Percentiles rank a stretch among this genome's conserved stretches.
Conservation (phyloP, 495 filamentous ascomycete genomes). For the Lasiosphaeria hispida region DNA sequence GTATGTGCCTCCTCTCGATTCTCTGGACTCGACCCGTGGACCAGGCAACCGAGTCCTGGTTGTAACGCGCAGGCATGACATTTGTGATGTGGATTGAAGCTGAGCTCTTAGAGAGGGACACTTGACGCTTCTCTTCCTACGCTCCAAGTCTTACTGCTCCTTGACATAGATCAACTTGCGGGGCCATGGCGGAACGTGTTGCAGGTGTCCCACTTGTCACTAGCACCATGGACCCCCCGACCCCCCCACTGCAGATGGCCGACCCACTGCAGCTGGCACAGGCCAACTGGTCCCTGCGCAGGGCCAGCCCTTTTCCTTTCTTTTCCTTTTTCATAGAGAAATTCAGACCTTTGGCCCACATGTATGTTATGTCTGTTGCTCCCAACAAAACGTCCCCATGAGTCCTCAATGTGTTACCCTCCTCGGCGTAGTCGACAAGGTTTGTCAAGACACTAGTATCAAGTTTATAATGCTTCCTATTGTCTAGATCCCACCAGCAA, state of each 20-base stretch:
- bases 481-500: constrained; percentile 33
- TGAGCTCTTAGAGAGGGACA: background rate
- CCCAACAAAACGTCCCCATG: too few species aligned
- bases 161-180: constrained; percentile 30
- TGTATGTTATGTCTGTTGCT: too few species aligned
- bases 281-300: too few species aligned
- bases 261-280: too few species aligned
- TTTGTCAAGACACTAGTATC: constrained; percentile 28
- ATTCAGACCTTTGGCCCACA: too few species aligned
- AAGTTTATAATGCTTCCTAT: constrained; percentile 35
- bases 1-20: constrained; percentile 1
- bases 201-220: too few species aligned
- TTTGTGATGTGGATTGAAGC: constrained; percentile 12
- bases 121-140: constrained; percentile 17
- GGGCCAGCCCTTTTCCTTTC: too few species aligned
- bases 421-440: constrained; percentile 27
- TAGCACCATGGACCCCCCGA: too few species aligned
- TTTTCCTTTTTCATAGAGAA: too few species aligned
- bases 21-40: constrained; percentile 1
- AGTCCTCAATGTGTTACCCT: constrained; percentile 23
- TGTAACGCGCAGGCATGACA: constrained; percentile 11
- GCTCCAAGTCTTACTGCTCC: constrained; percentile 30
- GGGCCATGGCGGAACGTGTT: constrained; percentile 27
- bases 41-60: too few species aligned
- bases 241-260: too few species aligned